Conservation (phyloP, 1,284 basidiomycete genomes). For the Boletus smithii region DNA sequence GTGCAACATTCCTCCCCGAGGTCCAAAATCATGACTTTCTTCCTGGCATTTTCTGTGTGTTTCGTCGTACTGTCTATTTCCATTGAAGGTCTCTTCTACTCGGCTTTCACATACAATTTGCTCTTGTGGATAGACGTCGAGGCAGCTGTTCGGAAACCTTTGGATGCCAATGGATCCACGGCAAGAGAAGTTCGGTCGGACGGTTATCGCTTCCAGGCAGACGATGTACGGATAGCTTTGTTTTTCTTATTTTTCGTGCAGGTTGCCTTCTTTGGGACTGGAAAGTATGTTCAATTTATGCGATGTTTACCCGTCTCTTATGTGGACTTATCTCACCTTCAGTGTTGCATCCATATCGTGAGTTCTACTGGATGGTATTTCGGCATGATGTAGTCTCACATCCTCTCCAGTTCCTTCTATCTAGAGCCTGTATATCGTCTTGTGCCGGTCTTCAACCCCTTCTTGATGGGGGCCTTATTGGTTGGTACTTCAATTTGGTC, state of each 20-base stretch:
- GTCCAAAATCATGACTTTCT: slow-evolving; percentile 56
- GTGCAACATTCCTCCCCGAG: slow-evolving; percentile 37
- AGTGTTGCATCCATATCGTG: slow-evolving; percentile 87
- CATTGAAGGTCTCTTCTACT: slow-evolving; percentile 80
- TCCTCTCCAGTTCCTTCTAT: slow-evolving; percentile 68
- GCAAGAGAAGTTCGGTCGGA: slow-evolving; percentile 3
- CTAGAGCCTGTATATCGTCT: slow-evolving; percentile 87
- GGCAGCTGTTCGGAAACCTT: slow-evolving; percentile 36
- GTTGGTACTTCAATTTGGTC: slow-evolving; percentile 38
- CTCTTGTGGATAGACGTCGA: slow-evolving; percentile 74
- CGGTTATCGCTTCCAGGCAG: slow-evolving; percentile 49
- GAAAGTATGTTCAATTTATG: slow-evolving; percentile 58
- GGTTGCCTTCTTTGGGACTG: slow-evolving; percentile 85
- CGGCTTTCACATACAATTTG: slow-evolving; percentile 62
- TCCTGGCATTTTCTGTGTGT: slow-evolving; percentile 72
- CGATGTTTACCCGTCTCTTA: neutral
- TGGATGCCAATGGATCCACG: slow-evolving; percentile 1
- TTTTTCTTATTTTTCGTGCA: slow-evolving; percentile 89
- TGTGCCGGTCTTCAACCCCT: slow-evolving; percentile 84
- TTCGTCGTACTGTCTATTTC: slow-evolving; percentile 83
- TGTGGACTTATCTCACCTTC: slow-evolving; percentile 11
- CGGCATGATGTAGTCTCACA: slow-evolving; percentile 4
- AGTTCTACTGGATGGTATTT: slow-evolving; percentile 27
- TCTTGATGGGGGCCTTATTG: slow-evolving; percentile 75
- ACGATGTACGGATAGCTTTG: slow-evolving; percentile 72